Base-by-base conservation (phyloP, 768 basidiomycete species). In the Naematelia encephala region DNA sequence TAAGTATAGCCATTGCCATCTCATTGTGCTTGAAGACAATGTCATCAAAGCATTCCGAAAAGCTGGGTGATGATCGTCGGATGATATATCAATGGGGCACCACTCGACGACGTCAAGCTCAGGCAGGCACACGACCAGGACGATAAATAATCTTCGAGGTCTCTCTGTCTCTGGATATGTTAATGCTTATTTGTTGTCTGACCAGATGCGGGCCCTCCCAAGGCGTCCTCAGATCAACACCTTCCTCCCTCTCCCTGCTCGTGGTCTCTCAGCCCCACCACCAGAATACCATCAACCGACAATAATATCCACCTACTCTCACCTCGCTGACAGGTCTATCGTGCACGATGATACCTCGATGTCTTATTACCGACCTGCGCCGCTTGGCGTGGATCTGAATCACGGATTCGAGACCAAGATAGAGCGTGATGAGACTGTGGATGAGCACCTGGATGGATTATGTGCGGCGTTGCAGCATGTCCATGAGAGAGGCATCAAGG, bases 361-460 rank as follows among this genome's bases (percentile, higher is more conserved):
- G 67, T 61, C 67, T 5, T 72, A 74, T 42, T 72, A 76, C 43
- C 55, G 60, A 8, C 56, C 57, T 3, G 72, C 75, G 1, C 69
- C 69, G 3, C 58, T 74, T 10, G 75, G 75, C 0, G 53, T 51
- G 11, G 69, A 77, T 53, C 65, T 78, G 27, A 74, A 68, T 25
- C 62, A 73, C 26, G 74, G 73, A 1, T 78, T 74, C 51, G 75
- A 72, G 14, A 50, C 57, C 22, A 43, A 60, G 42, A 43, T 67
- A 11, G 76, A 77, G 64, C 55, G 76, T 49, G 68, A 73, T 52
- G 70, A 74, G 39, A 58, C 60, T 34, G 51, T 69, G 22, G 67
- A 72, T 42, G 76, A 74, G 51, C 74, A 76, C 57, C 48, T 77
- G 28, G 75, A 76, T 62, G 76, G 77, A 27, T 48, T 78, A 10